Evolutionary conservation across 1,284 basidiomycete genomes (phyloP).

Genomic region (Ceratobasidium sp.): DNA sequence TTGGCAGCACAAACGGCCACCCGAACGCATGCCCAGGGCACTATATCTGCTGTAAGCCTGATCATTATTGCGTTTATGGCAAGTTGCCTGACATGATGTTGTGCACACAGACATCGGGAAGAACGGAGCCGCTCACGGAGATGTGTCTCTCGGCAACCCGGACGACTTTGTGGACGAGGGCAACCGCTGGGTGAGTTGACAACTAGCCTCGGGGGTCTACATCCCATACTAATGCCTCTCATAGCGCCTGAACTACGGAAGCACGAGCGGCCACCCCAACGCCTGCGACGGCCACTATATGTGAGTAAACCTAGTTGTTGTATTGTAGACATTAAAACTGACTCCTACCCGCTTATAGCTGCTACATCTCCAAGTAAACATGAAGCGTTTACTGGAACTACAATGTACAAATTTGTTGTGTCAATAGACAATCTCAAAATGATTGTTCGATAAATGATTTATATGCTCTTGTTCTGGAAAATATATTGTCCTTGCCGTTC

Average conservation of each 20-base stretch:
- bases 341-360: neutral
- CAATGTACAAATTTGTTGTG: too few relatives aligned
- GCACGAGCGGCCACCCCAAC: slow-evolving; percentile 36
- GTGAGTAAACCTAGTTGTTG: too few relatives aligned
- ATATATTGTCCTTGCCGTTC: too few relatives aligned
- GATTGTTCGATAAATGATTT: too few relatives aligned
- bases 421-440: too few relatives aligned
- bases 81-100: too few relatives aligned
- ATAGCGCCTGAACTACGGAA: slow-evolving; percentile 38
- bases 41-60: slow-evolving; percentile 38
- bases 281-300: slow-evolving; percentile 39
- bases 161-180: slow-evolving; percentile 35
- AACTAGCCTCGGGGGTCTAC: too few relatives aligned
- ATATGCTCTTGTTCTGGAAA: too few relatives aligned
- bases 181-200: slow-evolving; percentile 30
- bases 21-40: slow-evolving; percentile 35
- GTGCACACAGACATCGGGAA: slow-evolving; percentile 14
- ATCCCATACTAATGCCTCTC: too few relatives aligned
- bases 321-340: too few relatives aligned
- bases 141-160: slow-evolving; percentile 30
- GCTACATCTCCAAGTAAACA: slow-evolving; percentile 35
- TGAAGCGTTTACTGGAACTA: too few relatives aligned
- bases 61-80: slow-evolving; percentile 39
- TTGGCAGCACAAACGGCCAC: slow-evolving; percentile 32
- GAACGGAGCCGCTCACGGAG: slow-evolving; percentile 7